Evolutionary conservation across 2,329 filamentous ascomycete genomes (phyloP).

Genomic region (Cordyceps pruinosa): DNA sequence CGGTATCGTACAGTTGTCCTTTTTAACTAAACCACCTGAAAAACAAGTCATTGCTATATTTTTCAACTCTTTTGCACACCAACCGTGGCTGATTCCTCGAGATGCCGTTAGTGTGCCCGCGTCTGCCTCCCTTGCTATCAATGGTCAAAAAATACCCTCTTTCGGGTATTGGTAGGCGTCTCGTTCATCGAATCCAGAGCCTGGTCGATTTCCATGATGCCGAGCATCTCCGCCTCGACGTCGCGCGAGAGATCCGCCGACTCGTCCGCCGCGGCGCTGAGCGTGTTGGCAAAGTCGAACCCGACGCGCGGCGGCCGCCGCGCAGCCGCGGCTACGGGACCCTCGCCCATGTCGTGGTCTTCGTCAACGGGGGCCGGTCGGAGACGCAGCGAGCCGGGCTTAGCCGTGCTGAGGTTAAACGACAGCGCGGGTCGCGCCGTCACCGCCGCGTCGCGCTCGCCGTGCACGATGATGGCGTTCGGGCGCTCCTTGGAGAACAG

Average conservation of each 20-base stretch:
- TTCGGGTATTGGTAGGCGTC: conserved; percentile 39
- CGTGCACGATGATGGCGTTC: conserved; percentile 50
- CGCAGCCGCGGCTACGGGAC: conserved; percentile 21
- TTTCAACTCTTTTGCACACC: conserved; percentile 13
- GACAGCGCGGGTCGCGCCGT: conserved; percentile 30
- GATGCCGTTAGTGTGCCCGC: conserved; percentile 18
- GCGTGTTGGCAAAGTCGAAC: conserved; percentile 44
- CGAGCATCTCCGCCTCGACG: conserved; percentile 54
- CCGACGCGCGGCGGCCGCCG: conserved; percentile 32
- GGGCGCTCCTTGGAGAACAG: conserved; percentile 35
- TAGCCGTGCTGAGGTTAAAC: conserved; percentile 45
- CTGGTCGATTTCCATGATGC: conserved; percentile 60
- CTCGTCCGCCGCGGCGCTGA: conserved; percentile 47
- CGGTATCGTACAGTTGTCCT: conserved; percentile 33
- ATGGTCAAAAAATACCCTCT: conserved; percentile 47
- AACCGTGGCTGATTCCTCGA: conserved; percentile 17
- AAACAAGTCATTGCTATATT: conserved; percentile 18
- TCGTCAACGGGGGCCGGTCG: conserved; percentile 23
- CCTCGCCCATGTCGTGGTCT: conserved; percentile 15
- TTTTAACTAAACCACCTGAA: conserved; percentile 1
- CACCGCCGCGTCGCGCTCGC: conserved; percentile 35
- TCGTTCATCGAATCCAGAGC: conserved; percentile 50
- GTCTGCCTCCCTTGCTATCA: conserved; percentile 6
- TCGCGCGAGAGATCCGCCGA: conserved; percentile 45
- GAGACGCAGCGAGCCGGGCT: conserved; percentile 30